Conservation (phyloP, 148 eudicot species). For the Rhododendron vialii region DNA sequence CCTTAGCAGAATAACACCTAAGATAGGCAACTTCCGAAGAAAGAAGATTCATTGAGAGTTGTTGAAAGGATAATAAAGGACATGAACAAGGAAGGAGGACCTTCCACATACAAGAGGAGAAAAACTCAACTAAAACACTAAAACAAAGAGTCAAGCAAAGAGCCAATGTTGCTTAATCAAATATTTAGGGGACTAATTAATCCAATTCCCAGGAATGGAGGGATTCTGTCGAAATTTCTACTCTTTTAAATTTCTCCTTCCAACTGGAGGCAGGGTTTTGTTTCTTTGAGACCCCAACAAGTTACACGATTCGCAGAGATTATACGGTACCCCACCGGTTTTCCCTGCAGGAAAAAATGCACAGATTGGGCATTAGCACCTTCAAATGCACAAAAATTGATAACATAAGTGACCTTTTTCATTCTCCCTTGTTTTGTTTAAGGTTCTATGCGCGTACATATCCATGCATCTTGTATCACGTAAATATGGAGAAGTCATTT, state of each 20-base stretch:
- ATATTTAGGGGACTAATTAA: no score
- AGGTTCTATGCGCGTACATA: not conserved
- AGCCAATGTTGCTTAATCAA: not conserved
- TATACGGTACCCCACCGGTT: not conserved
- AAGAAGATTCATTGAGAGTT: no score
- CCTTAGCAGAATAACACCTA: no score
- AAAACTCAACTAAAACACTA: no score
- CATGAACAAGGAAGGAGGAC: no score
- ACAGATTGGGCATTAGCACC: not conserved
- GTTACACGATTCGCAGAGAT: not conserved
- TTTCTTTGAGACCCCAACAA: not conserved
- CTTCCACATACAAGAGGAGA: no score
- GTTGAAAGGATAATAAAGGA: no score
- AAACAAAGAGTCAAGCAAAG: no score
- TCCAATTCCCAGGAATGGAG: not conserved
- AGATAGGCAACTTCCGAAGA: no score
- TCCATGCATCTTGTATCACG: not conserved
- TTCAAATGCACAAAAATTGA: not conserved
- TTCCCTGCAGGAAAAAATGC: not conserved
- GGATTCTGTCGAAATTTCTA: not conserved
- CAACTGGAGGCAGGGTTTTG: not conserved
- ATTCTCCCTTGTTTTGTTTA: not conserved
- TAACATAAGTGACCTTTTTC: not conserved
- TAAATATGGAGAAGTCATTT: not conserved
- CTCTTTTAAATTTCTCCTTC: not conserved